A percentile compares a stretch with the other conserved stretches of the same genome.
These are phyloP conservation scores for Xylaria curta DNA, from an alignment of 495 filamentous ascomycete species.

Conservation along the genomic window DNA sequence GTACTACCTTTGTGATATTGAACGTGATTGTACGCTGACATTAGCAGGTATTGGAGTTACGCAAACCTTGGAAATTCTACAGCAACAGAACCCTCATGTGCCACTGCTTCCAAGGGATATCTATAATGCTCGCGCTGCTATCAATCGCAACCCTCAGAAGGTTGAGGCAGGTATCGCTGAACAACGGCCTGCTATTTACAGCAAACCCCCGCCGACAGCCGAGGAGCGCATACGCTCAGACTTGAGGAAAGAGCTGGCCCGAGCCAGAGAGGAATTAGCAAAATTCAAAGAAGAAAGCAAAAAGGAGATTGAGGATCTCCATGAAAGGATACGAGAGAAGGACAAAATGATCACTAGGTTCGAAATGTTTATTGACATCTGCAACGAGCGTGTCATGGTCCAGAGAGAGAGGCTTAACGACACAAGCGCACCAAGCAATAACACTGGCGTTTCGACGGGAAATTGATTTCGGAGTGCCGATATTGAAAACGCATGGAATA, in stretches of 20 bases:
- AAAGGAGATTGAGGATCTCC: slow-evolving; percentile 58
- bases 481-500: slow-evolving; percentile 29
- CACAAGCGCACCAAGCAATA: slow-evolving; percentile 33
- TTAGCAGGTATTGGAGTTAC: slow-evolving; percentile 58
- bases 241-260: slow-evolving; percentile 57
- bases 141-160: slow-evolving; percentile 63
- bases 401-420: slow-evolving; percentile 51
- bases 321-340: slow-evolving; percentile 55
- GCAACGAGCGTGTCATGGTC: slow-evolving; percentile 63
- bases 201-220: slow-evolving; percentile 60
- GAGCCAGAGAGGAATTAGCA: slow-evolving; percentile 54
- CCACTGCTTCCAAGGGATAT: slow-evolving; percentile 62
- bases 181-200: slow-evolving; percentile 61
- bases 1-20: slow-evolving; percentile 23
- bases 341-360: slow-evolving; percentile 62
- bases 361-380: slow-evolving; percentile 67
- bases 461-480: slow-evolving; percentile 20
- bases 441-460: slow-evolving; percentile 16
- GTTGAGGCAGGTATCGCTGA: slow-evolving; percentile 58
- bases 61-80: slow-evolving; percentile 61
- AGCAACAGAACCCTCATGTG: slow-evolving; percentile 60
- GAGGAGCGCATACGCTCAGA: slow-evolving; percentile 63
- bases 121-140: slow-evolving; percentile 63
- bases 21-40: slow-evolving; percentile 27
- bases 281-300: slow-evolving; percentile 52